Conservation (phyloP, 2,329 filamentous ascomycete genomes). For the Aphanoascus verrucosus region DNA sequence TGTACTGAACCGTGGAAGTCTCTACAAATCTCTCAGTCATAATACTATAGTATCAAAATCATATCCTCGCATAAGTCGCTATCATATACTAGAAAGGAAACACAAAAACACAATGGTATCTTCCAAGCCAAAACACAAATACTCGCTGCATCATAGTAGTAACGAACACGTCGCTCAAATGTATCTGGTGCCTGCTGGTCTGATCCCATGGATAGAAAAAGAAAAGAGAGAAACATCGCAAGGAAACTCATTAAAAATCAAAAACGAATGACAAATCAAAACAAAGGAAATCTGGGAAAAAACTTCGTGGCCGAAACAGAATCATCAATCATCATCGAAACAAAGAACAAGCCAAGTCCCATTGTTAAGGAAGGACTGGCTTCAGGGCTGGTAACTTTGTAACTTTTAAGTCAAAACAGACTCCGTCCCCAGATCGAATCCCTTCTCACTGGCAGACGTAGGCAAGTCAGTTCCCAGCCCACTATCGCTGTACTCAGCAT, state of each 20-base stretch:
- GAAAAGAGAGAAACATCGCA: background rate
- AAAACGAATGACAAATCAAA: slow-evolving; percentile 13
- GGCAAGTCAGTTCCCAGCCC: slow-evolving; percentile 23
- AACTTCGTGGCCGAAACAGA: slow-evolving; percentile 15
- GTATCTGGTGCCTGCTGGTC: slow-evolving; percentile 4
- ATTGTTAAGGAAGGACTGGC: background rate
- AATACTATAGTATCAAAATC: background rate
- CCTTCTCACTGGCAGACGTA: slow-evolving; percentile 5
- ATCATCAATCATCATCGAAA: background rate
- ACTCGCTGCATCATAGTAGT: background rate
- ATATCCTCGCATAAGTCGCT: background rate
- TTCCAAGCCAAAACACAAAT: slow-evolving; percentile 10
- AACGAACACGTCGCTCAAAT: slow-evolving; percentile 5
- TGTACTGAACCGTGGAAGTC: too few relatives aligned
- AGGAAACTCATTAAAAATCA: slow-evolving; percentile 2
- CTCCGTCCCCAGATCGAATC: slow-evolving; percentile 11
- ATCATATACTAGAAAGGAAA: slow-evolving; percentile 1
- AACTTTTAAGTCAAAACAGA: slow-evolving; percentile 9
- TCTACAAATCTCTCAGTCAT: background rate
- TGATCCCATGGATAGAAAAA: slow-evolving; percentile 5
- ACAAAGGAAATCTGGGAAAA: slow-evolving; percentile 11
- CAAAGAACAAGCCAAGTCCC: background rate
- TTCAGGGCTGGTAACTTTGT: background rate
- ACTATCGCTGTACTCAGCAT: slow-evolving; percentile 22
- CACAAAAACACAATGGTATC: slow-evolving; percentile 8